Conservation (phyloP, 2,329 filamentous ascomycete genomes). For the Leptographium wingfieldii region DNA sequence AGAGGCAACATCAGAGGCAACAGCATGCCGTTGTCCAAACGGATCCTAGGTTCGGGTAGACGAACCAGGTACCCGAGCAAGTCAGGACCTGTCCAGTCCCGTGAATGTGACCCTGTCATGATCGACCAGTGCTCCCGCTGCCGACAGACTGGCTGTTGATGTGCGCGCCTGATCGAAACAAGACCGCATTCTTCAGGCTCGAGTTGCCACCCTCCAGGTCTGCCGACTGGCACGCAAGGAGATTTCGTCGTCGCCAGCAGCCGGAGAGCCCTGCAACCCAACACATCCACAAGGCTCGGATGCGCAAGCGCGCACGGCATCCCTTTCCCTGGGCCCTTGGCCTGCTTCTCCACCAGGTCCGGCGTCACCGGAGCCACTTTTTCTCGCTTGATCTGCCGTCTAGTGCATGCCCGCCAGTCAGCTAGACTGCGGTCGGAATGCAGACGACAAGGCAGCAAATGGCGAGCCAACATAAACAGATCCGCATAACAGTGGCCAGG, state of each 20-base stretch:
- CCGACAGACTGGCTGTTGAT: neutral
- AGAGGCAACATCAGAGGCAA: neutral
- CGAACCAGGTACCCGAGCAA: too few species aligned
- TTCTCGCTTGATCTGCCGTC: neutral
- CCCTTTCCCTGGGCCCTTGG: neutral
- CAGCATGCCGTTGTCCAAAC: neutral
- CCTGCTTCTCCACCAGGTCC: neutral
- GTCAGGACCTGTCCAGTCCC: too few species aligned
- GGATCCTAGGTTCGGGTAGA: too few species aligned
- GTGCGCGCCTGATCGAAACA: neutral
- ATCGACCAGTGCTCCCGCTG: neutral
- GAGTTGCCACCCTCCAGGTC: neutral
- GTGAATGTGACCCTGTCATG: neutral
- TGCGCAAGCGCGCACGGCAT: neutral
- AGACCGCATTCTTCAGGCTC: neutral
- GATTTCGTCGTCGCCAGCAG: constrained; percentile 1
- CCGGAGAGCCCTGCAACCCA: neutral
- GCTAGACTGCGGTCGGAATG: neutral
- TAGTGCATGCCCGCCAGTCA: neutral
- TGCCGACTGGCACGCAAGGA: constrained; percentile 12
- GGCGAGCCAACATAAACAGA: neutral
- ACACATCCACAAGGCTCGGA: neutral
- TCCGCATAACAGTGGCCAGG: neutral
- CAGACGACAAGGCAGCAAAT: neutral
- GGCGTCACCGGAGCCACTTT: neutral